These are phyloP conservation scores for Yamadazyma friedrichii DNA, from an alignment of 1,139 yeast species.

Conservation along the genomic window DNA sequence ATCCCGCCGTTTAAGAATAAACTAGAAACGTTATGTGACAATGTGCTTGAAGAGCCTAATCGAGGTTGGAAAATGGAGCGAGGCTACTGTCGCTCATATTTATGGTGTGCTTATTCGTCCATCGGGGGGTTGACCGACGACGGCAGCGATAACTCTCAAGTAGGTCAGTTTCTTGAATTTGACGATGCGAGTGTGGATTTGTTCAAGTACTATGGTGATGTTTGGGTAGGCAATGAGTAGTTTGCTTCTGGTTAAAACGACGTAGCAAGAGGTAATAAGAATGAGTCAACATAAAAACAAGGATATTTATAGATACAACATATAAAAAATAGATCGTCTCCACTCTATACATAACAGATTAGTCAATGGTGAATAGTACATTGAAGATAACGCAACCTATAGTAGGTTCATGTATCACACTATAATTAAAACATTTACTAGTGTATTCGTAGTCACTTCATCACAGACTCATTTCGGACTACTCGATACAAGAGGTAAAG, in stretches of 20 bases:
- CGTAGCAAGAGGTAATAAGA: no score
- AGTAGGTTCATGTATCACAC: no score
- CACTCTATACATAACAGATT: no score
- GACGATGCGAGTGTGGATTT: constrained; percentile 20
- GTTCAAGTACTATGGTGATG: constrained; percentile 30
- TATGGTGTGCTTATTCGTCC: constrained; percentile 46
- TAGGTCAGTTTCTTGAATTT: constrained; percentile 26
- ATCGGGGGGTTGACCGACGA: constrained; percentile 33
- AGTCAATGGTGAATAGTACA: no score
- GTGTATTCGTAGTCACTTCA: no score
- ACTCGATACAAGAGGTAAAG: no score
- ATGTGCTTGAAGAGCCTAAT: constrained; percentile 27
- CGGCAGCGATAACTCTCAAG: constrained; percentile 24
- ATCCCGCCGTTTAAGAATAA: constrained; percentile 31
- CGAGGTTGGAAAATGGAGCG: constrained; percentile 31
- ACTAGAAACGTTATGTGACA: constrained; percentile 23
- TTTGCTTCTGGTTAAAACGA: no score
- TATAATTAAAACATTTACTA: no score
- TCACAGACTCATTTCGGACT: no score
- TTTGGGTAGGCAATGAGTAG: constrained; percentile 35
- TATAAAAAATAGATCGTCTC: no score
- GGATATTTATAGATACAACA: no score
- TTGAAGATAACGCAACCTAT: no score
- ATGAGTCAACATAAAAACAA: neutral
- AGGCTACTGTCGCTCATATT: constrained; percentile 38